These are phyloP conservation scores for Podaxis carcinomalis DNA, from an alignment of 768 basidiomycete genomes.

Conservation along the genomic window DNA sequence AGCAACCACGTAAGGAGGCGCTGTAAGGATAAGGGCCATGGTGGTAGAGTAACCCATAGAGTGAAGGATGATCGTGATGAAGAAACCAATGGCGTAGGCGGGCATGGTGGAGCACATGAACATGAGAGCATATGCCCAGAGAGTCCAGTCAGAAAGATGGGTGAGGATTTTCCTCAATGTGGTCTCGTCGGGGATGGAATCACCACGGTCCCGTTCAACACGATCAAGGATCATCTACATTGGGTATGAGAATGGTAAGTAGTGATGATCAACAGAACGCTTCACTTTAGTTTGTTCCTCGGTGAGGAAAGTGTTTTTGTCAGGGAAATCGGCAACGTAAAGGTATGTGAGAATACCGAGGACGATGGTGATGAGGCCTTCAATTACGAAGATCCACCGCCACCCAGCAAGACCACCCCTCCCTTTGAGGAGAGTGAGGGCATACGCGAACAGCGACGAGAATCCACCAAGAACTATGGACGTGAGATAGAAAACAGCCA, in stretches of 20 bases:
- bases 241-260: background rate
- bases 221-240: constrained; percentile 26
- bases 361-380: constrained; percentile 27
- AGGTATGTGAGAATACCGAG: constrained; percentile 26
- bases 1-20: constrained; percentile 31
- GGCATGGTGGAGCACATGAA: constrained; percentile 33
- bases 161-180: constrained; percentile 25
- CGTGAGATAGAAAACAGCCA: constrained; percentile 28
- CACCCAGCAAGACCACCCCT: constrained; percentile 28
- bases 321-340: constrained; percentile 32
- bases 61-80: constrained; percentile 31
- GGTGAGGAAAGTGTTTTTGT: constrained; percentile 30
- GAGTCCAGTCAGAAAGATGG: constrained; percentile 32
- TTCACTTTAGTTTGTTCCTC: constrained; percentile 30
- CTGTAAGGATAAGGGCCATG: constrained; percentile 27
- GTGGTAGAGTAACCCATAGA: constrained; percentile 28
- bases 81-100: constrained; percentile 32
- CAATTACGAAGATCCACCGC: constrained; percentile 33
- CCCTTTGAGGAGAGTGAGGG: constrained; percentile 22
- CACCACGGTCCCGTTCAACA: constrained; percentile 32
- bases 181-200: constrained; percentile 31
- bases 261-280: background rate
- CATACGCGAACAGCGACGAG: constrained; percentile 26
- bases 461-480: constrained; percentile 28
- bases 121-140: constrained; percentile 36